These are phyloP conservation scores for Claviceps digitariae DNA, from an alignment of 2,329 filamentous ascomycete species.

Conservation along the genomic window DNA sequence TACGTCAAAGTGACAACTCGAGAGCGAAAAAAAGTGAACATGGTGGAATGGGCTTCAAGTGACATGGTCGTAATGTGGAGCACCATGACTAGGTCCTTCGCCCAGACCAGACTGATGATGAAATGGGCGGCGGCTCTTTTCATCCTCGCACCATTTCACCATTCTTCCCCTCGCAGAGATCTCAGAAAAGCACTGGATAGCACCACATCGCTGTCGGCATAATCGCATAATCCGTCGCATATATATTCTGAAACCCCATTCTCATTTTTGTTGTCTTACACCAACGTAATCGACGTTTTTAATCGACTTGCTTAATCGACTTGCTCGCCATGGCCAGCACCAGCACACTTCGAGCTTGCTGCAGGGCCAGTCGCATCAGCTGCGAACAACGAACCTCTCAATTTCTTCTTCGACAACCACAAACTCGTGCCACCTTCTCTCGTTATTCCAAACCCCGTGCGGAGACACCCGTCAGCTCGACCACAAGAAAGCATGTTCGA, in stretches of 20 bases:
- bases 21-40: not conserved
- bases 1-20: not conserved
- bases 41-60: not conserved
- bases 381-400: not conserved
- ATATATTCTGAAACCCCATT: not conserved
- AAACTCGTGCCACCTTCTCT: not conserved
- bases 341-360: constrained; percentile 2
- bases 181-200: not conserved
- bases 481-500: not conserved
- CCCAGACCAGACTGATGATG: not conserved
- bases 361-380: not conserved
- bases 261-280: too few relatives aligned
- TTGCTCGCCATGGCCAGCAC: not conserved
- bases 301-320: not conserved
- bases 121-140: not conserved
- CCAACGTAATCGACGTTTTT: too few relatives aligned
- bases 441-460: not conserved
- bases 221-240: not conserved
- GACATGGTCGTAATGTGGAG: not conserved
- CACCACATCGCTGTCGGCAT: not conserved
- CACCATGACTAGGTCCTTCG: not conserved
- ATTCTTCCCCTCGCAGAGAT: not conserved
- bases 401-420: constrained; percentile 1
- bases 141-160: not conserved
- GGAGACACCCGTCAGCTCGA: not conserved